phyloP scores from a whole-genome alignment of 2,329 filamentous ascomycete genomes.

The Allantophomopsis cytisporea region DNA sequence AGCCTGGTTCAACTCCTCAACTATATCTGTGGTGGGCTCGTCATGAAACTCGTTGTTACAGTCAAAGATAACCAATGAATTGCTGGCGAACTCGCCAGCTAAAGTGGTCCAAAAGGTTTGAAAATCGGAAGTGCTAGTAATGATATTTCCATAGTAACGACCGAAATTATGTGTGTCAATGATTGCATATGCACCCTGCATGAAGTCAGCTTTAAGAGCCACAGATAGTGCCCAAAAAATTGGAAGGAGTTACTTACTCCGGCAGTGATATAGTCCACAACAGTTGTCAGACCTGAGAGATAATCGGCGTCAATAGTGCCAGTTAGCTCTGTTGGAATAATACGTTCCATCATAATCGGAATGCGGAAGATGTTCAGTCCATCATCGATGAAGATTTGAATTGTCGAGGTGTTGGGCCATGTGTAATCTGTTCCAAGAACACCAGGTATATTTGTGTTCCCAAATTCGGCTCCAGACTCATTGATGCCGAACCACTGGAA shows the following conservation, averaged over 20 bases:
- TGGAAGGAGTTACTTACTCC: slow-evolving; percentile 9
- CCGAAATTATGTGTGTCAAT: slow-evolving; percentile 33
- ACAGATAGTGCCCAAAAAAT: too few species aligned
- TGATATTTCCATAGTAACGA: slow-evolving; percentile 24
- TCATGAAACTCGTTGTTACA: slow-evolving; percentile 27
- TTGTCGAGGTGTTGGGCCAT: slow-evolving; percentile 29
- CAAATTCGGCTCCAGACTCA: slow-evolving; percentile 46
- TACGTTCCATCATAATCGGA: slow-evolving; percentile 42
- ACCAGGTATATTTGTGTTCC: slow-evolving; percentile 37
- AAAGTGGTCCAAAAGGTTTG: slow-evolving; percentile 22
- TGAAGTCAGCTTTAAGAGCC: too few species aligned
- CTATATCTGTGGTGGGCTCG: slow-evolving; percentile 21
- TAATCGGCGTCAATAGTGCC: slow-evolving; percentile 25
- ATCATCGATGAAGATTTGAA: slow-evolving; percentile 23
- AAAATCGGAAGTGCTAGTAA: slow-evolving; percentile 19
- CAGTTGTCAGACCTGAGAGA: slow-evolving; percentile 24
- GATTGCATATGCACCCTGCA: slow-evolving; percentile 24
- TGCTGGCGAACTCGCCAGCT: slow-evolving; percentile 18
- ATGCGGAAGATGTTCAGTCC: slow-evolving; percentile 44
- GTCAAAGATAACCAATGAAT: slow-evolving; percentile 22
- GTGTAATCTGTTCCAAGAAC: slow-evolving; percentile 39
- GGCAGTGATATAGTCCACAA: slow-evolving; percentile 26
- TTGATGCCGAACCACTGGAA: slow-evolving; percentile 18
- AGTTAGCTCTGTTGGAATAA: slow-evolving; percentile 31
- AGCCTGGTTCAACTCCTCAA: slow-evolving; percentile 24